Base-by-base conservation (phyloP, 768 basidiomycete species). In the Sutorius australiensis region DNA sequence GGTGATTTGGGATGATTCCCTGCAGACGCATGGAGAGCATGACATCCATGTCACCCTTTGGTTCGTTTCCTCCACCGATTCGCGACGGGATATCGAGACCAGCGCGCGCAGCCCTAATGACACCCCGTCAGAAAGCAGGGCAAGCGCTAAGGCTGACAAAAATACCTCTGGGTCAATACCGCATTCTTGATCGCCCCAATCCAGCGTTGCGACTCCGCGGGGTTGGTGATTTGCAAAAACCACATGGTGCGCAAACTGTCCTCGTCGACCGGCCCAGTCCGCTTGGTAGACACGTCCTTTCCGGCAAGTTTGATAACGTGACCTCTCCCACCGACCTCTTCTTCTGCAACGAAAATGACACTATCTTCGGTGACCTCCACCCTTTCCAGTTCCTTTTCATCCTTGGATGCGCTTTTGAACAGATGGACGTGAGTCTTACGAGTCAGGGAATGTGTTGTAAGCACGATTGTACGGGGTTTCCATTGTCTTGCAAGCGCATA, bases 11-110 rank as follows among this genome's bases (percentile, higher is more conserved):
- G 73, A 72, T 57, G 76, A 72, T 48, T n/a, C 80, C 82, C 59
- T 88, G 86, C 31, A 81, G 75, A 44, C 84, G 83, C 76, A 91
- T 88, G 30, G 86, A 85, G 33, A 91, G 75, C 80, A 89, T 87
- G 43, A 90, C 89, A 64, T 91, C 89, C 74, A 91, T 80, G 62
- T 91, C 89, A 6, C 89, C 89, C 42, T 83, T 77, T 19, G 87
- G 87, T 55, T 89, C 89, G 27, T 78, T 71, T 14, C 72, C 73
- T 19, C 75, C 72, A 3, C 72, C 59, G 19, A 70, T 69, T 37
- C 71, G 71, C 0, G 75, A 64, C 27, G 80, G 69, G 21, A 75
- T 68, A 32, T 80, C 79, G 12, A 90, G 67, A 14, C 88, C 88
- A 9, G 83, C 86, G 19, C 86, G 84, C 27, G 86, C 71, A 36